A percentile compares a stretch with the other conserved stretches of the same genome.
Conservation (phyloP, 257 asterid genomes). For the Primulina huaijiensis region DNA sequence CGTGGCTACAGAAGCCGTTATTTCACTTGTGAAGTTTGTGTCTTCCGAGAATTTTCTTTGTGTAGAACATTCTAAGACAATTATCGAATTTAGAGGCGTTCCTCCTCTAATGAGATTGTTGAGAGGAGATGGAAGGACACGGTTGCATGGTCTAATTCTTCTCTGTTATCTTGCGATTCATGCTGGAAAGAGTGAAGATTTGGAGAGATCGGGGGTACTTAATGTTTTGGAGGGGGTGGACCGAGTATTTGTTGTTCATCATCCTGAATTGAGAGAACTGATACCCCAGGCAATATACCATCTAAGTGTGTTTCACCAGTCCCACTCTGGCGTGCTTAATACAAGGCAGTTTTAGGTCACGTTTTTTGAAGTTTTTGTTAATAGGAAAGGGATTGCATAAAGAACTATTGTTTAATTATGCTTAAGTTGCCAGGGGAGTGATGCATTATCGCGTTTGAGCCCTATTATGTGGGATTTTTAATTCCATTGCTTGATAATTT, state of each 20-base stretch:
- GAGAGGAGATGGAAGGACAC: conserved; percentile 52
- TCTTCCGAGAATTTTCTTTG: conserved; percentile 57
- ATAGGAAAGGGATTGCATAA: no score
- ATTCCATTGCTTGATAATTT: no score
- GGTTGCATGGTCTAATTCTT: conserved; percentile 51
- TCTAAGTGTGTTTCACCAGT: conserved; percentile 60
- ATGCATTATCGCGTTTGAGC: no score
- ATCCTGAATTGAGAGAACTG: conserved; percentile 58
- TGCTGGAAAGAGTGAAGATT: conserved; percentile 61
- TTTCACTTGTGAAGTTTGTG: conserved; percentile 62
- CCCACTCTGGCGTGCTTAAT: conserved; percentile 57
- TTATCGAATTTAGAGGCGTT: conserved; percentile 61
- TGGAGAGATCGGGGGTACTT: conserved; percentile 59
- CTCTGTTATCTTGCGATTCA: conserved; percentile 68
- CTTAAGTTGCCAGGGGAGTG: no score
- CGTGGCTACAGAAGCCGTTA: conserved; percentile 63
- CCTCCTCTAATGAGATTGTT: conserved; percentile 48
- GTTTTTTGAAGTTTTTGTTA: no score
- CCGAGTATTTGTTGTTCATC: conserved; percentile 44
- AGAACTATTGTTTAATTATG: no score
- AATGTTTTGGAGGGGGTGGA: conserved; percentile 57
- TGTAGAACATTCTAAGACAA: conserved; percentile 60
- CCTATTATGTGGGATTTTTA: no score
- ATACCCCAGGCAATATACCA: conserved; percentile 46
- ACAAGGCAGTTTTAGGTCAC: conserved; percentile 36